phyloP scores from a whole-genome alignment of 768 basidiomycete species.

The Phylloporus sp. region DNA sequence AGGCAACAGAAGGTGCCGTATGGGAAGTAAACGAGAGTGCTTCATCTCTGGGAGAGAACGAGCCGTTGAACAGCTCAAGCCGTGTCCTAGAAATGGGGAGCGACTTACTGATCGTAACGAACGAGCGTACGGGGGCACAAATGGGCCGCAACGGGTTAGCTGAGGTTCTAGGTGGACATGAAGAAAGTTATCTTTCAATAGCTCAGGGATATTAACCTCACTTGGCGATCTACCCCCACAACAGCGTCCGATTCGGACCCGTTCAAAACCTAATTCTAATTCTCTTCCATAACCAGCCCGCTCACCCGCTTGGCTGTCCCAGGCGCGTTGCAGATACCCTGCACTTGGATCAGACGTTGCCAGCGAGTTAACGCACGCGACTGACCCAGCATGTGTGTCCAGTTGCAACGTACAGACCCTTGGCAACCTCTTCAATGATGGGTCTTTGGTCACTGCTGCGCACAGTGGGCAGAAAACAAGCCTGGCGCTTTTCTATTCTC shows the following conservation, averaged over 20 bases:
- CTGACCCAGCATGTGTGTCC: conserved; percentile 81
- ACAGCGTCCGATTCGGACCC: conserved; percentile 12
- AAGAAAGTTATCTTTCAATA: neutral
- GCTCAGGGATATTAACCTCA: neutral
- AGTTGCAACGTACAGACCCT: conserved; percentile 66
- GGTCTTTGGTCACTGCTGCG: conserved; percentile 51
- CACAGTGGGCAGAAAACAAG: conserved; percentile 76
- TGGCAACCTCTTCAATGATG: conserved; percentile 66
- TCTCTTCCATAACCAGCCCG: conserved; percentile 67
- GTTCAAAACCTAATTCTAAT: conserved; percentile 27
- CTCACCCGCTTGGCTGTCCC: conserved; percentile 74
- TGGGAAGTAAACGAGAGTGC: conserved; percentile 24
- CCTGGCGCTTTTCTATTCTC: conserved; percentile 52
- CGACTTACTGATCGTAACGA: conserved; percentile 26
- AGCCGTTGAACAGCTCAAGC: too few relatives aligned
- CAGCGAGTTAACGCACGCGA: conserved; percentile 2
- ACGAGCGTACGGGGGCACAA: conserved; percentile 3
- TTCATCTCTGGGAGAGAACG: conserved; percentile 19
- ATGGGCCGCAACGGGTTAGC: neutral
- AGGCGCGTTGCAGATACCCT: conserved; percentile 82
- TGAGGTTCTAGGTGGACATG: neutral
- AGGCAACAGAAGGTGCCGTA: conserved; percentile 13
- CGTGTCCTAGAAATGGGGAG: neutral
- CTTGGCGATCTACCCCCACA: conserved; percentile 18
- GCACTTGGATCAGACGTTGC: neutral